Evolutionary conservation across 257 asterid species (phyloP), one percentile per base, ranked within the genome.

Genomic region (Capsicum pubescens): DNA sequence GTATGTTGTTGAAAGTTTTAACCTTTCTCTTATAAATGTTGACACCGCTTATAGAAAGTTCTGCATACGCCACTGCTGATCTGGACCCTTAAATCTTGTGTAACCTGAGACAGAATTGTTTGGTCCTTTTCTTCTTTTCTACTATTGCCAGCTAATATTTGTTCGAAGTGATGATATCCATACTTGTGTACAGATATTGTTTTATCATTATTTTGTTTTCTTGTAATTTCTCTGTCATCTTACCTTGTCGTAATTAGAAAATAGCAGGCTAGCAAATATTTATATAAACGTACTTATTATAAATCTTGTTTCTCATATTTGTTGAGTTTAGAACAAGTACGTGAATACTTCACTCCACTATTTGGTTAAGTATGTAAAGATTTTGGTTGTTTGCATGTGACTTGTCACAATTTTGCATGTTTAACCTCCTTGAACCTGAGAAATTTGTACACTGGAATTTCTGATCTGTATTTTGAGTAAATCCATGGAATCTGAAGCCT

Each of bases 361-460:
- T 72, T 72, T 72, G 80, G 59, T 48, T 7, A 19, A 48, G 59
- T 46, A 48, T 48, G 42, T 19, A 50, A 48, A 71, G 58, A n/a
- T n/a, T 46, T 71, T n/a, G 79, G 57, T 15, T 46, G 79, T n/a
- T 48, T 71, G 58, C n/a, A 26, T 26, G 32, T 26, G 32, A 26
- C 57, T 71, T 72, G 36, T 72, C 58, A 50, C 39, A 48, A 48
- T 72, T 72, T 72, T 72, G 80, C 80, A 46, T 72, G 80, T 72
- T 72, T 72, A n/a, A 46, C 69, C 83, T 64, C 76, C 5, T 7
- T 85, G 72, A 66, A 82, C 26, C 64, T 56, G 52, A 81, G 77
- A n/a, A 64, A 56, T 69, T 57, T 64, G 88, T n/a, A 86, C 48
- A 50, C 82, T 87, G 52, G 78, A 44, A 84, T 81, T 84, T 87